Conservation (phyloP, 805 yeast species). For the Tetrapisispora arboricola region DNA sequence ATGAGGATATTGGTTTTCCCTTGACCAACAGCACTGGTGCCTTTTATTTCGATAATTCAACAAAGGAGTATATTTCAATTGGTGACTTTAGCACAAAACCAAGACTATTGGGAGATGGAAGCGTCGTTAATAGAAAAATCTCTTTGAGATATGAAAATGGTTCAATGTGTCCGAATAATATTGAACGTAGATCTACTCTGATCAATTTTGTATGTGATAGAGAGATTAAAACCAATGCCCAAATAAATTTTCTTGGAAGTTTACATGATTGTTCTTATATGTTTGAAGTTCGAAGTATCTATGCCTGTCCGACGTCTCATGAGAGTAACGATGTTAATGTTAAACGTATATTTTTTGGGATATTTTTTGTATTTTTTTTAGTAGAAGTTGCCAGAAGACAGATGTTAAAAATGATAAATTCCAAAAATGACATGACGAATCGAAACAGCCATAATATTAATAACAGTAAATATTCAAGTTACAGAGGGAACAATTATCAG, state of each 20-base stretch:
- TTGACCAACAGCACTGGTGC: slow-evolving; percentile 38
- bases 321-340: slow-evolving; percentile 54
- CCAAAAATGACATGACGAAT: background rate
- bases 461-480: background rate
- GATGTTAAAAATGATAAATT: background rate
- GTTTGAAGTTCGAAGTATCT: slow-evolving; percentile 75
- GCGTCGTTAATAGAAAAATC: slow-evolving; percentile 36
- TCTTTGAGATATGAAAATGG: slow-evolving; percentile 65
- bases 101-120: slow-evolving; percentile 44
- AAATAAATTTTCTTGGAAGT: slow-evolving; percentile 59
- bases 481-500: background rate
- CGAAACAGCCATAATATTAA: slow-evolving; percentile 1
- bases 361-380: slow-evolving; percentile 33
- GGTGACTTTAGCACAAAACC: slow-evolving; percentile 58
- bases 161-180: slow-evolving; percentile 46
- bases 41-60: slow-evolving; percentile 36
- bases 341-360: slow-evolving; percentile 52
- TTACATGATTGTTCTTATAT: slow-evolving; percentile 69
- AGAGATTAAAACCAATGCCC: slow-evolving; percentile 55
- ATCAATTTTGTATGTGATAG: slow-evolving; percentile 71
- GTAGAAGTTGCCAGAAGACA: slow-evolving; percentile 33
- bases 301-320: slow-evolving; percentile 77
- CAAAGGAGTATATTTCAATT: slow-evolving; percentile 32
- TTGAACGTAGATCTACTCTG: slow-evolving; percentile 50
- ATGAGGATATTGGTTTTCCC: slow-evolving; percentile 11